Conservation (phyloP, 1,139 yeast species). For the Yamadazyma friedrichii region DNA sequence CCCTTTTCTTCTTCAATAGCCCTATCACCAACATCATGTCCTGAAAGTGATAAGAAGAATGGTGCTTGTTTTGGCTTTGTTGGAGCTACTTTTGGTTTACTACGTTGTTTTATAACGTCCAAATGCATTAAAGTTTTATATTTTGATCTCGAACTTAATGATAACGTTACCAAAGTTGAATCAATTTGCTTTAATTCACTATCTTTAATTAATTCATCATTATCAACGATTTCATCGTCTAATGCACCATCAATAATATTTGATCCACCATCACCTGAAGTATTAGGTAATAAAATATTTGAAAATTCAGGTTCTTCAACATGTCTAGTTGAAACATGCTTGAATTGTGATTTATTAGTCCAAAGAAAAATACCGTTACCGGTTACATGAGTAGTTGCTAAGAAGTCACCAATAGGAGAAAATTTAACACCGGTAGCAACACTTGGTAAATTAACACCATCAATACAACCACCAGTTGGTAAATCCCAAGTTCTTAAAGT, state of each 20-base stretch:
- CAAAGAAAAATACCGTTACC: slow-evolving; percentile 91
- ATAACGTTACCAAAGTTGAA: slow-evolving; percentile 64
- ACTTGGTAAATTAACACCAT: slow-evolving; percentile 75
- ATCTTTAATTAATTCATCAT: slow-evolving; percentile 9
- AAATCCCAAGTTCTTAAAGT: slow-evolving; percentile 97
- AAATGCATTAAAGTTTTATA: slow-evolving; percentile 76
- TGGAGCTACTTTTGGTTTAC: slow-evolving; percentile 87
- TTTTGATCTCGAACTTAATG: slow-evolving; percentile 73
- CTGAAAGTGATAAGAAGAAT: slow-evolving; percentile 67
- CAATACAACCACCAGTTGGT: slow-evolving; percentile 96
- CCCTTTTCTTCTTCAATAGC: slow-evolving; percentile 62
- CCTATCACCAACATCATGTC: slow-evolving; percentile 67
- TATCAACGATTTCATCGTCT: slow-evolving; percentile 26
- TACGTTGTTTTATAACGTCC: slow-evolving; percentile 81
- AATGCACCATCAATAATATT: slow-evolving; percentile 78
- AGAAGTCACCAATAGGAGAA: slow-evolving; percentile 85
- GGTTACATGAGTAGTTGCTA: slow-evolving; percentile 90
- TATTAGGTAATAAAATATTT: slow-evolving; percentile 63
- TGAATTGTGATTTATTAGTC: slow-evolving; percentile 89
- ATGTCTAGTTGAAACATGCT: slow-evolving; percentile 68
- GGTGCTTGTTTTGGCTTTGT: slow-evolving; percentile 86
- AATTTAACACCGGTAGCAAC: slow-evolving; percentile 80
- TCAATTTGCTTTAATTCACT: slow-evolving; percentile 66
- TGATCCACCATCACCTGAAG: slow-evolving; percentile 81
- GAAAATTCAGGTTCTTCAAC: slow-evolving; percentile 73